Conservation (phyloP, 352 stramenopile species). For the Phytopythium mirpurense region DNA sequence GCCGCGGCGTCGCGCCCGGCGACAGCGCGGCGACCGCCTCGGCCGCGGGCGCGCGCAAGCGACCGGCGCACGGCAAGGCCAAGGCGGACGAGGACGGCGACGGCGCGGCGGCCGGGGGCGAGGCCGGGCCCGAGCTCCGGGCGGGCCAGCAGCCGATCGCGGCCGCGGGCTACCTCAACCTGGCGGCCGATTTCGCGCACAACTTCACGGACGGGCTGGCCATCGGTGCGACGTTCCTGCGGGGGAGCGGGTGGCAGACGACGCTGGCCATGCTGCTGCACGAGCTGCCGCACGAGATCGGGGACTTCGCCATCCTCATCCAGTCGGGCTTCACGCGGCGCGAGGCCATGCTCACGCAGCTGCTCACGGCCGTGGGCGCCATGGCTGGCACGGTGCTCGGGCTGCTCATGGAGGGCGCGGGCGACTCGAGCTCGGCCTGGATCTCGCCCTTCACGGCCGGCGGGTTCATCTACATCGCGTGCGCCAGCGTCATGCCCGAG, state of each 20-base stretch:
- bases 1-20: conserved; percentile 9
- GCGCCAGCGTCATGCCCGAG: conserved; percentile 88
- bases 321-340: conserved; percentile 86
- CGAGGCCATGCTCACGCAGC: conserved; percentile 88
- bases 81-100: conserved; percentile 20
- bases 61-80: conserved; percentile 26
- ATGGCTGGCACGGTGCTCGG: conserved; percentile 88
- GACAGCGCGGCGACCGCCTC: conserved; percentile 6
- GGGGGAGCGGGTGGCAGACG: conserved; percentile 74
- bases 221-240: conserved; percentile 89
- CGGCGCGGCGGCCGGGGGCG: conserved; percentile 11
- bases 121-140: conserved; percentile 12
- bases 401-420: conserved; percentile 67
- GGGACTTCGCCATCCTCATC: conserved; percentile 90
- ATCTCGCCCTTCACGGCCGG: conserved; percentile 83
- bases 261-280: conserved; percentile 88
- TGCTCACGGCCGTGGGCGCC: conserved; percentile 88
- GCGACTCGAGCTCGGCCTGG: conserved; percentile 66
- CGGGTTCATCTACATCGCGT: conserved; percentile 93
- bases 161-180: conserved; percentile 86
- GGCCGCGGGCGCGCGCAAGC: conserved; percentile 29
- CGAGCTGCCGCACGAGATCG: conserved; percentile 91
- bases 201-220: conserved; percentile 93
- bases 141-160: conserved; percentile 44
- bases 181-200: conserved; percentile 88